phyloP scores from a whole-genome alignment of 345 rosid species.

The Syzygium oleosum region DNA sequence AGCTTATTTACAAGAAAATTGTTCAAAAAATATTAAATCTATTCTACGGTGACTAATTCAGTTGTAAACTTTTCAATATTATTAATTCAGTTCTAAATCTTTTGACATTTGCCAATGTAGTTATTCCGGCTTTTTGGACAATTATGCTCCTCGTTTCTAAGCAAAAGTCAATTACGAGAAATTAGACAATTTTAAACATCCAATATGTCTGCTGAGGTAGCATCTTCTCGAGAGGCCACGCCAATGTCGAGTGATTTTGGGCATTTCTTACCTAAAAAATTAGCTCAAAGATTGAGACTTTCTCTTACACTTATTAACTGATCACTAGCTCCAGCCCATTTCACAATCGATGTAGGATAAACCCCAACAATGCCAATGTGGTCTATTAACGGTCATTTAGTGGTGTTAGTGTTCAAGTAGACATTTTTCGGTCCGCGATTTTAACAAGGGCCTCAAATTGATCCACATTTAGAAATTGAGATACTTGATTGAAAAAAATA shows the following conservation, averaged over 20 bases:
- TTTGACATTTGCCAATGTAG: background rate
- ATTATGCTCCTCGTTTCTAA: fast-evolving
- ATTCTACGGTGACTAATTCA: fast-evolving
- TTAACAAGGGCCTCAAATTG: background rate
- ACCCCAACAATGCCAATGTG: background rate
- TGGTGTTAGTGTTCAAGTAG: background rate
- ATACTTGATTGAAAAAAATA: background rate
- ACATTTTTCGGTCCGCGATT: background rate
- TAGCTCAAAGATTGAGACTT: too few relatives aligned
- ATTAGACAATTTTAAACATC: background rate
- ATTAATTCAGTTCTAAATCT: background rate
- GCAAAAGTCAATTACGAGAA: background rate
- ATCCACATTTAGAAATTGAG: background rate
- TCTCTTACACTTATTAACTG: too few relatives aligned
- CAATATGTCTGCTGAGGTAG: background rate
- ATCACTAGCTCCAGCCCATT: too few relatives aligned
- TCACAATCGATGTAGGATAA: too few relatives aligned
- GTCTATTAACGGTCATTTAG: background rate
- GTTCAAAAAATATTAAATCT: fast-evolving
- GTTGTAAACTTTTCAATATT: background rate
- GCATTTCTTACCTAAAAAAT: too few relatives aligned
- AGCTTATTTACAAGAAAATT: fast-evolving
- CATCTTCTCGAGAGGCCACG: background rate
- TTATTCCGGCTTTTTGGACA: background rate
- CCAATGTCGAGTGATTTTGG: too few relatives aligned